phyloP scores from a whole-genome alignment of 2,329 filamentous ascomycete genomes.

The Ascosphaera pollenicola region DNA sequence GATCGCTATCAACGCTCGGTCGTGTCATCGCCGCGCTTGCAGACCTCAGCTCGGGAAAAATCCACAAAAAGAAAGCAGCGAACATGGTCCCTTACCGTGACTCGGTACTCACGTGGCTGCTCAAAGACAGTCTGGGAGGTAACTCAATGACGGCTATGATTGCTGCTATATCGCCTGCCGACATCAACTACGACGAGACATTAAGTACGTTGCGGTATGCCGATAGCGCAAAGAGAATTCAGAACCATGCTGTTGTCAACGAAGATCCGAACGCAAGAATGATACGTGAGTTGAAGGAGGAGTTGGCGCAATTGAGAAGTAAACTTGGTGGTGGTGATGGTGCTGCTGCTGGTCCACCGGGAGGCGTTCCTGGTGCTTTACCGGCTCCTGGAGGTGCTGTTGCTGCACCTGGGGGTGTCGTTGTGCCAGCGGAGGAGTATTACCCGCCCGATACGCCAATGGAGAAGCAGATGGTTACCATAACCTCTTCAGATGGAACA shows the following conservation, averaged over 20 bases:
- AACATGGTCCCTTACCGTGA: conserved; percentile 88
- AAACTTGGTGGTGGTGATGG: conserved; percentile 46
- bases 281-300: conserved; percentile 95
- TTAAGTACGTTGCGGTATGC: conserved; percentile 89
- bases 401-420: conserved; percentile 21
- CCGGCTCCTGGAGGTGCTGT: conserved; percentile 26
- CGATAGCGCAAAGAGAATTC: conserved; percentile 95
- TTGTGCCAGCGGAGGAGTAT: conserved; percentile 49
- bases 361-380: conserved; percentile 23
- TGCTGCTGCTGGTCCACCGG: conserved; percentile 18
- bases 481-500: conserved; percentile 62
- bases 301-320: conserved; percentile 61
- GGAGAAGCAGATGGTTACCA: conserved; percentile 90
- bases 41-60: conserved; percentile 62
- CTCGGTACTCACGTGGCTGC: conserved; percentile 82
- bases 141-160: conserved; percentile 99
- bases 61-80: conserved; percentile 45
- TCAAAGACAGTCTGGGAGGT: conserved; percentile 91
- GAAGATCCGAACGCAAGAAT: conserved; percentile 97
- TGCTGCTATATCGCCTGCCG: conserved; percentile 89
- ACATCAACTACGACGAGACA: conserved; percentile 98
- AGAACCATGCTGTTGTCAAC: conserved; percentile 98
- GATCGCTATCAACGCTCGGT: conserved; percentile 84
- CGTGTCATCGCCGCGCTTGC: conserved; percentile 93
- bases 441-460: conserved; percentile 83